Conservation (phyloP, 2,329 filamentous ascomycete species). For the Zarea fungicola region DNA sequence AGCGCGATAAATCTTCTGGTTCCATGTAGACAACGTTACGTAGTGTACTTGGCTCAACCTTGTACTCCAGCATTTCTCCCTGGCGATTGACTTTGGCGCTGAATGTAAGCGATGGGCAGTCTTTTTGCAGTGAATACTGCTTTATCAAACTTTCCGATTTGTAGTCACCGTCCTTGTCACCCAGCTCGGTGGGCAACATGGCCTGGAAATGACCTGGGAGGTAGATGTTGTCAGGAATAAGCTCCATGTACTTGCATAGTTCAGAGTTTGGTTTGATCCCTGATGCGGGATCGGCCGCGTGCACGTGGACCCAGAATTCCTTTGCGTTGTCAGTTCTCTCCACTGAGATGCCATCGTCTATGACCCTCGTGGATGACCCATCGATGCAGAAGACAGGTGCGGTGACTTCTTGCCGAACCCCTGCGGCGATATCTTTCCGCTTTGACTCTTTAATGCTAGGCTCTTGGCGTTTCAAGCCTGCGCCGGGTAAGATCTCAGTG, state of each 20-base stretch:
- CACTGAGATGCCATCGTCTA: slow-evolving; percentile 75
- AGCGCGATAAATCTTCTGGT: slow-evolving; percentile 41
- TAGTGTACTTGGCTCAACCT: slow-evolving; percentile 50
- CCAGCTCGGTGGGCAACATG: slow-evolving; percentile 48
- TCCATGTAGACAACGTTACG: slow-evolving; percentile 53
- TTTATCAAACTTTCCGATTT: slow-evolving; percentile 37
- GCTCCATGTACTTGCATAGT: slow-evolving; percentile 56
- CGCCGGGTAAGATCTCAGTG: slow-evolving; percentile 37
- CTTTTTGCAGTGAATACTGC: slow-evolving; percentile 49
- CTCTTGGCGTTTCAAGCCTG: slow-evolving; percentile 34
- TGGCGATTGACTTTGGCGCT: slow-evolving; percentile 50
- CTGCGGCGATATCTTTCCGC: slow-evolving; percentile 39
- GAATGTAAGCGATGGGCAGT: slow-evolving; percentile 54
- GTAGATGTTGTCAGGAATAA: slow-evolving; percentile 56
- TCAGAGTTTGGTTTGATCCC: slow-evolving; percentile 55
- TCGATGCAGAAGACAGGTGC: slow-evolving; percentile 70
- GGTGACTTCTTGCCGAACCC: slow-evolving; percentile 48
- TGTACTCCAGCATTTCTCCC: slow-evolving; percentile 50
- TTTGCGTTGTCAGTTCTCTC: slow-evolving; percentile 48
- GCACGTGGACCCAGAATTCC: slow-evolving; percentile 71
- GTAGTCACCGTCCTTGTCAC: slow-evolving; percentile 24
- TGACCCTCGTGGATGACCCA: slow-evolving; percentile 57
- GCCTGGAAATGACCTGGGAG: slow-evolving; percentile 51
- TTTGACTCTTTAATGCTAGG: slow-evolving; percentile 30
- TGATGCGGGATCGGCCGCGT: slow-evolving; percentile 74